A percentile compares a stretch with the other conserved stretches of the same genome.
phyloP scores from a whole-genome alignment of 192 early-diverging fungal species.

The Coemansia javaensis region DNA sequence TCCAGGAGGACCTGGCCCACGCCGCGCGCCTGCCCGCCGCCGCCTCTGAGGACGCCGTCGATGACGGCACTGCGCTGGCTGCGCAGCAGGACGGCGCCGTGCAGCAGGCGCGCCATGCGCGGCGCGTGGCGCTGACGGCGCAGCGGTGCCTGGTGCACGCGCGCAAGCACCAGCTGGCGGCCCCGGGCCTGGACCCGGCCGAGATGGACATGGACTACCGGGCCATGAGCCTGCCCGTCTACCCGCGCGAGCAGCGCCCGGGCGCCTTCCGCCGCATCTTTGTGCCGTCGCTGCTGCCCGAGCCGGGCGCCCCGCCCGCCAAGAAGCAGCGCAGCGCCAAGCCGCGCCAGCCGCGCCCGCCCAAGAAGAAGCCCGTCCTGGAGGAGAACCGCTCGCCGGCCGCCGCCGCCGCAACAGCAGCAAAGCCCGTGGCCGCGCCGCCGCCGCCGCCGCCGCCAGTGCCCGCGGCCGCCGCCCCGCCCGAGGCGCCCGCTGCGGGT shows the following conservation, averaged over 20 bases:
- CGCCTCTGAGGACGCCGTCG: not conserved
- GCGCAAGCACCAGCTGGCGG: constrained; percentile 33
- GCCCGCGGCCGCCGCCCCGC: too few species aligned
- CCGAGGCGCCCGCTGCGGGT: too few species aligned
- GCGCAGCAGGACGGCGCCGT: constrained; percentile 16
- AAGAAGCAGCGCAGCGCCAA: constrained; percentile 50
- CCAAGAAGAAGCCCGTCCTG: constrained; percentile 18
- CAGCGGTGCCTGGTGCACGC: constrained; percentile 32
- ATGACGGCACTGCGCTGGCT: constrained; percentile 17
- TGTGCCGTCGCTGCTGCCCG: constrained; percentile 25
- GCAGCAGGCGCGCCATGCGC: constrained; percentile 23
- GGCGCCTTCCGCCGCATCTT: constrained; percentile 27
- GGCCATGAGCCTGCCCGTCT: constrained; percentile 39
- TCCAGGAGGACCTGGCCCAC: constrained; percentile 27
- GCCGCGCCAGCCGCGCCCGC: constrained; percentile 36
- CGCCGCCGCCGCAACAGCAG: not conserved
- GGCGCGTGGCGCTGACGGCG: constrained; percentile 17
- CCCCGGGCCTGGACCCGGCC: constrained; percentile 23
- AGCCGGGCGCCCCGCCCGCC: constrained; percentile 4
- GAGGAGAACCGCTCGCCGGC: not conserved
- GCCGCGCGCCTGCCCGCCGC: constrained; percentile 5
- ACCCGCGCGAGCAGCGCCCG: constrained; percentile 22
- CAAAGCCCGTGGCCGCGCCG: too few species aligned
- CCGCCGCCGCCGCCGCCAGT: too few species aligned
- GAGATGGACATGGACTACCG: constrained; percentile 46